Percentiles rank a stretch among this genome's conserved stretches.
phyloP scores from a whole-genome alignment of 768 basidiomycete species.

The Amanita inopinata region DNA sequence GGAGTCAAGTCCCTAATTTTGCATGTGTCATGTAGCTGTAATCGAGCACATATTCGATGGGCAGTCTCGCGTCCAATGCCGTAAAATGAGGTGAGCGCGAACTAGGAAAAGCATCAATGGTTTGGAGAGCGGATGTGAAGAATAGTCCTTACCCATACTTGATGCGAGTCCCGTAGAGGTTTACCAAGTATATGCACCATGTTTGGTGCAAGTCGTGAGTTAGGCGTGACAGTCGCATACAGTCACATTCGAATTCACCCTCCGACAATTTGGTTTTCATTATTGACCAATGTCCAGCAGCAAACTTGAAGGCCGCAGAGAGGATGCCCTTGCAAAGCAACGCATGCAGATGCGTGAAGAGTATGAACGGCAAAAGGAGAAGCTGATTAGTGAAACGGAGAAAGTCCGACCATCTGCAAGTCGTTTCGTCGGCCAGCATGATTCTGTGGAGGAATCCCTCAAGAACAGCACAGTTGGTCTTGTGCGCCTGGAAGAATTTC shows the following conservation, averaged over 20 bases:
- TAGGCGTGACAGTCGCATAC: constrained; percentile 7
- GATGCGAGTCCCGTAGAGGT: constrained; percentile 65
- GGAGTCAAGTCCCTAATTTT: constrained; percentile 77
- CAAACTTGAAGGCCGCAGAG: constrained; percentile 77
- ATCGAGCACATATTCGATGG: constrained; percentile 77
- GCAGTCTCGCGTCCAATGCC: constrained; percentile 75
- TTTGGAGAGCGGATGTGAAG: neutral
- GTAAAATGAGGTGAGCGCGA: constrained; percentile 85
- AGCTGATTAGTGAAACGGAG: constrained; percentile 82
- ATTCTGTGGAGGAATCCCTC: constrained; percentile 88
- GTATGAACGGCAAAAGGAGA: constrained; percentile 72
- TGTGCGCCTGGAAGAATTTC: constrained; percentile 87
- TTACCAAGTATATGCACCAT: constrained; percentile 90
- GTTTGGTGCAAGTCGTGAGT: constrained; percentile 11
- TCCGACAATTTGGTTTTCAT: constrained; percentile 10
- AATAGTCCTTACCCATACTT: constrained; percentile 51
- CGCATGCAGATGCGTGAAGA: constrained; percentile 73
- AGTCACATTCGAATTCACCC: constrained; percentile 10
- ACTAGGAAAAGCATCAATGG: constrained; percentile 32
- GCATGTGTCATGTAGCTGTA: constrained; percentile 83
- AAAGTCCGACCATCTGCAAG: constrained; percentile 80
- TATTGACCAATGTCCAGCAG: constrained; percentile 51
- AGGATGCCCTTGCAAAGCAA: constrained; percentile 79
- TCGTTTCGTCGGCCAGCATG: constrained; percentile 90
- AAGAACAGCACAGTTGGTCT: constrained; percentile 90